These are phyloP conservation scores for Coccomyxa subellipsoidea DNA, from an alignment of 163 green algal genomes.

Conservation along the genomic window DNA sequence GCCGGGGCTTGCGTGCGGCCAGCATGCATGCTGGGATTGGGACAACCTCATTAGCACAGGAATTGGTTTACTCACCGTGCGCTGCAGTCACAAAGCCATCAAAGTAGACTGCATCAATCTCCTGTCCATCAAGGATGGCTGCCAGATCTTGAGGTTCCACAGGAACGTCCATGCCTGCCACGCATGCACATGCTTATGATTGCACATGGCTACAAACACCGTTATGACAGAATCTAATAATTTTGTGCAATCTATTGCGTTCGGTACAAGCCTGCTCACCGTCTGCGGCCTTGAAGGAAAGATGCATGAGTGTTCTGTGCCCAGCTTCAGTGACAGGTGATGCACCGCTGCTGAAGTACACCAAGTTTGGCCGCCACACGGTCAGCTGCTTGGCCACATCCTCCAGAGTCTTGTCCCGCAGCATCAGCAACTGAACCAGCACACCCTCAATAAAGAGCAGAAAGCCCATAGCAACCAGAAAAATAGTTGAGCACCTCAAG, in stretches of 20 bases:
- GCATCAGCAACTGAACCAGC: constrained; percentile 48
- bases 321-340: background rate
- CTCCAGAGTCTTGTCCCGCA: constrained; percentile 35
- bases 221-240: too few species aligned
- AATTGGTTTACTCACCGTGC: constrained; percentile 7
- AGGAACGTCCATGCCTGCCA: background rate
- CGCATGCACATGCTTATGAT: background rate
- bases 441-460: too few species aligned
- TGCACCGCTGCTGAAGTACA: constrained; percentile 44
- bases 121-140: background rate
- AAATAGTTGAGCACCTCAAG: too few species aligned
- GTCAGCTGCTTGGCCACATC: constrained; percentile 43
- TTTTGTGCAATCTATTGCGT: too few species aligned
- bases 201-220: too few species aligned
- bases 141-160: background rate
- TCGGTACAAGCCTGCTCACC: too few species aligned
- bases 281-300: background rate
- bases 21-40: background rate
- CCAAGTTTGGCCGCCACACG: constrained; percentile 44
- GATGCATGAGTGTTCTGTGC: background rate
- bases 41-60: background rate
- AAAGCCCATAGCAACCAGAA: too few species aligned
- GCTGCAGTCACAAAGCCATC: background rate
- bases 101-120: constrained; percentile 4
- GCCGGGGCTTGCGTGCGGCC: too few species aligned